Conservation (phyloP, 2,329 filamentous ascomycete species). For the Colletotrichum godetiae region DNA sequence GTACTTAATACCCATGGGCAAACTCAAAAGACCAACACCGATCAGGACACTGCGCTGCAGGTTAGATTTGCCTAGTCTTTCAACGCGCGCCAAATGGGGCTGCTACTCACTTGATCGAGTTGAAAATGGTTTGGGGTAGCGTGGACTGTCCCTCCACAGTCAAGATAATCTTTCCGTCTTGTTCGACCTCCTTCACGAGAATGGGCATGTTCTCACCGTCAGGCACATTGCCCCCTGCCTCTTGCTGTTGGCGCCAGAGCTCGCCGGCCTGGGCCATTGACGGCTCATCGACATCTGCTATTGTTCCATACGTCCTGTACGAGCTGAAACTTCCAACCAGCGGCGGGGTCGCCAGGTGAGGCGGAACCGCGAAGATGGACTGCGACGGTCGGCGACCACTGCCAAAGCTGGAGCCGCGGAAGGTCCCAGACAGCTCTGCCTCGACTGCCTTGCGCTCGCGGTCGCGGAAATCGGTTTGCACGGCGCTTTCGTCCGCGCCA, state of each 20-base stretch:
- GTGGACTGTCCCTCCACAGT: slow-evolving; percentile 95
- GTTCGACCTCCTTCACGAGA: slow-evolving; percentile 88
- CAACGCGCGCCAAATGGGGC: background rate
- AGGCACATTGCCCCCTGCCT: slow-evolving; percentile 56
- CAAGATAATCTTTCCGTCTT: slow-evolving; percentile 86
- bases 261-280: slow-evolving; percentile 64
- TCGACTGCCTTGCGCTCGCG: slow-evolving; percentile 61
- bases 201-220: slow-evolving; percentile 77
- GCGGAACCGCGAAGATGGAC: slow-evolving; percentile 68
- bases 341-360: slow-evolving; percentile 74
- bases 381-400: slow-evolving; percentile 45
- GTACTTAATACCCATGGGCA: slow-evolving; percentile 89
- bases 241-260: slow-evolving; percentile 66
- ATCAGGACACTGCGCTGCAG: slow-evolving; percentile 73
- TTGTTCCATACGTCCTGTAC: slow-evolving; percentile 65
- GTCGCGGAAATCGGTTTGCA: slow-evolving; percentile 49
- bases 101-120: slow-evolving; percentile 79
- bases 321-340: slow-evolving; percentile 79
- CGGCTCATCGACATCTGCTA: slow-evolving; percentile 54
- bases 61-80: background rate
- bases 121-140: slow-evolving; percentile 94
- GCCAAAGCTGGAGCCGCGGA: slow-evolving; percentile 43
- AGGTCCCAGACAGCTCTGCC: slow-evolving; percentile 52
- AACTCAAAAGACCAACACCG: slow-evolving; percentile 87
- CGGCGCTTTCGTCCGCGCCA: slow-evolving; percentile 25